Conservation (phyloP, 805 yeast genomes). For the Middelhovenomyces tepae region DNA sequence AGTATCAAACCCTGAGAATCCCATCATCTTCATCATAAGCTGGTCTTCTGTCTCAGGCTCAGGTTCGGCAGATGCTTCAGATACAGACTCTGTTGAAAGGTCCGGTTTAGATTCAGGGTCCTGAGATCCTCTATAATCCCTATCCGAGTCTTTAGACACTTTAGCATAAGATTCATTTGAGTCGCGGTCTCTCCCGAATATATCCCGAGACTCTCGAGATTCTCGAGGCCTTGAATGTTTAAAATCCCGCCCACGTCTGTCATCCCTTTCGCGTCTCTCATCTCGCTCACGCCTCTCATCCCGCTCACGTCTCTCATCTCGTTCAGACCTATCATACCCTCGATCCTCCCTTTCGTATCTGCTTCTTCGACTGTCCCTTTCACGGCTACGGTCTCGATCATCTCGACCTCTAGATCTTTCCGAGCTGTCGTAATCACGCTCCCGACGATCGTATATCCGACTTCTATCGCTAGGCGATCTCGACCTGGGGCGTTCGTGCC, state of each 20-base stretch:
- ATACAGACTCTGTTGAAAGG: not conserved
- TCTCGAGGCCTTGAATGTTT: no score
- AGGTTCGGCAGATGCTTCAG: not conserved
- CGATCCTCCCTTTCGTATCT: conserved; percentile 1
- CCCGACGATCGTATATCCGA: no score
- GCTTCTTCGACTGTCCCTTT: conserved; percentile 1
- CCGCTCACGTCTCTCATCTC: not conserved
- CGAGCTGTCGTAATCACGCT: no score
- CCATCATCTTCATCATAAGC: conserved; percentile 34
- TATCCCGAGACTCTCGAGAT: no score
- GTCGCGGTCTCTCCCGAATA: no score
- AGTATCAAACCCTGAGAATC: conserved; percentile 33
- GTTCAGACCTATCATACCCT: not conserved
- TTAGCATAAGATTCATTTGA: no score
- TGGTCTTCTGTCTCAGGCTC: conserved; percentile 14
- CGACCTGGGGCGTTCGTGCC: no score
- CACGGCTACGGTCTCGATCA: conserved; percentile 3
- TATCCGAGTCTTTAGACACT: conserved; percentile 1
- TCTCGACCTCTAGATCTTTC: not conserved
- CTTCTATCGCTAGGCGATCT: no score
- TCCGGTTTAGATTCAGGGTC: not conserved
- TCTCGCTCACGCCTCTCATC: no score
- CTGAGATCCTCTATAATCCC: not conserved
- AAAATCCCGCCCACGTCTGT: no score
- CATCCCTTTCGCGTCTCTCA: not conserved